phyloP scores from a whole-genome alignment of 2,329 filamentous ascomycete genomes.

The Mollisia scopiformis region DNA sequence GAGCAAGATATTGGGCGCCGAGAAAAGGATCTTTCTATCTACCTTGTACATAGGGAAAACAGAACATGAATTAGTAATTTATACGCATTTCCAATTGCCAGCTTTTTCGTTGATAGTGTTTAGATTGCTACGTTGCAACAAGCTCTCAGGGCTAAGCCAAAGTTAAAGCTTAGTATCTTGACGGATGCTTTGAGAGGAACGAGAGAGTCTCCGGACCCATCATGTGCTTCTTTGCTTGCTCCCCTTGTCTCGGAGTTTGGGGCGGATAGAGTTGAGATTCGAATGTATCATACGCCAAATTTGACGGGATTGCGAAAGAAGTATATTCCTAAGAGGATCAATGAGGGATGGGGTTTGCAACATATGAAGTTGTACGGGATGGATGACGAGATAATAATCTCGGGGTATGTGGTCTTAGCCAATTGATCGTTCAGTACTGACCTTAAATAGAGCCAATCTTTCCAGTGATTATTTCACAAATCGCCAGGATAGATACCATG shows the following conservation, averaged over 20 bases:
- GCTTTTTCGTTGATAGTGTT: conserved; percentile 11
- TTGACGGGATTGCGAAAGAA: conserved; percentile 84
- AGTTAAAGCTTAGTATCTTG: conserved; percentile 82
- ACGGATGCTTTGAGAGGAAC: conserved; percentile 92
- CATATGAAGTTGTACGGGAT: conserved; percentile 99
- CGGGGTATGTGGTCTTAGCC: conserved; percentile 59
- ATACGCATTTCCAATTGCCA: conserved; percentile 15
- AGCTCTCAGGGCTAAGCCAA: conserved; percentile 73
- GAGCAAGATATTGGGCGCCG: conserved; percentile 80
- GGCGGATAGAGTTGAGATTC: conserved; percentile 80
- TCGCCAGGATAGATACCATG: conserved; percentile 90
- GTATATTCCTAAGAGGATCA: conserved; percentile 84
- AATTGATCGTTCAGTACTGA: conserved; percentile 4
- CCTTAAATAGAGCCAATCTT: conserved; percentile 71
- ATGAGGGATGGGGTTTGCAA: conserved; percentile 97
- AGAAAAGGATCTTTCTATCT: conserved; percentile 84
- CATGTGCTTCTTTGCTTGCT: conserved; percentile 85
- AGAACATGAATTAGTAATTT: conserved; percentile 76
- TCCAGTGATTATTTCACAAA: conserved; percentile 96
- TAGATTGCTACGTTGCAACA: conserved; percentile 77
- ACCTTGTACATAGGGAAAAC: conserved; percentile 96
- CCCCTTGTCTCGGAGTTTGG: conserved; percentile 87
- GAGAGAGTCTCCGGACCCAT: conserved; percentile 82
- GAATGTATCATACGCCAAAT: conserved; percentile 98
- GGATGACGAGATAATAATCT: conserved; percentile 94